A percentile compares a stretch with the other conserved stretches of the same genome.
phyloP scores from a whole-genome alignment of 345 rosid genomes.

The Conringia planisiliqua region DNA sequence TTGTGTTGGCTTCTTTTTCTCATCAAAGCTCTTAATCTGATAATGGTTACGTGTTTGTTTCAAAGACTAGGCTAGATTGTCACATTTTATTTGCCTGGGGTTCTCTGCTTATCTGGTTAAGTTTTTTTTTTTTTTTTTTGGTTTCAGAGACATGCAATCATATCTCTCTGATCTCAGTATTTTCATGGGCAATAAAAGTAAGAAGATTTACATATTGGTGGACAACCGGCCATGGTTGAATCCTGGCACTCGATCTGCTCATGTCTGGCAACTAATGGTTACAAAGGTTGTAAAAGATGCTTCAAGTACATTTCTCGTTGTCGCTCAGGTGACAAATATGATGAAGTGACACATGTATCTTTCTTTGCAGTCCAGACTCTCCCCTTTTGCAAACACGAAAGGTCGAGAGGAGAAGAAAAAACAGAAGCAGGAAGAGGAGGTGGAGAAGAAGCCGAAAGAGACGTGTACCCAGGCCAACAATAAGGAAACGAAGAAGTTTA shows the following conservation, averaged over 20 bases:
- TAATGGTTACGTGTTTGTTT: constrained; percentile 7
- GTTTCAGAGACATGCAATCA: constrained; percentile 92
- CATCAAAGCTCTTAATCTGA: not conserved
- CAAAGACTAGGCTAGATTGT: not conserved
- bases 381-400: constrained; percentile 94
- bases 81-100: constrained; percentile 12
- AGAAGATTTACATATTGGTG: constrained; percentile 79
- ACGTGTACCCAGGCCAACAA: constrained; percentile 31
- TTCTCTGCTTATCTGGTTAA: not conserved
- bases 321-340: not conserved
- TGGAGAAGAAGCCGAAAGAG: constrained; percentile 37
- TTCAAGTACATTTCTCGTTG: not conserved
- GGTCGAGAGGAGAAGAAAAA: constrained; percentile 42
- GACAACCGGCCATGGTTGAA: constrained; percentile 92
- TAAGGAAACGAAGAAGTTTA: constrained; percentile 38
- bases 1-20: not conserved
- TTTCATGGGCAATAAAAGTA: constrained; percentile 75
- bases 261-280: constrained; percentile 94
- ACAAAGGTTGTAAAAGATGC: constrained; percentile 66
- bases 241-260: constrained; percentile 65
- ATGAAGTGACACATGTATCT: constrained; percentile 13
- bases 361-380: constrained; percentile 79
- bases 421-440: constrained; percentile 39
- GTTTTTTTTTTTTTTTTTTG: constrained; percentile 12
- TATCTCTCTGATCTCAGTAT: constrained; percentile 88